A percentile compares a stretch with the other conserved stretches of the same genome.
Evolutionary conservation across 106 monocot species (phyloP).

Genomic region (Alisma plantagoaquatica): DNA sequence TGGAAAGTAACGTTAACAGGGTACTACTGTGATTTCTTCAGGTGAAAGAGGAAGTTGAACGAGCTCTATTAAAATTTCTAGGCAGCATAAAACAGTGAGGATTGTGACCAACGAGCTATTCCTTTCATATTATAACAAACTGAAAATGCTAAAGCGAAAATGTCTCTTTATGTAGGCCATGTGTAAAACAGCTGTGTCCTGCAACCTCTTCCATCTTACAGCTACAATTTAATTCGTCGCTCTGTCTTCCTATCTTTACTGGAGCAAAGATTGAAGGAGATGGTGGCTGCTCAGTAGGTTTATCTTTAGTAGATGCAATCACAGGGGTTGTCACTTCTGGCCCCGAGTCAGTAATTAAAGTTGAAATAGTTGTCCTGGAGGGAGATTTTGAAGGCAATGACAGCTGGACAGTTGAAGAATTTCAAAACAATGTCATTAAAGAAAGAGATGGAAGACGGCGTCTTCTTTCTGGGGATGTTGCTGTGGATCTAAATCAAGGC

Average conservation of each 20-base stretch:
- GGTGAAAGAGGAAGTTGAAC: constrained; percentile 99
- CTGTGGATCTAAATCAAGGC: constrained; percentile 53
- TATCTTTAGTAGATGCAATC: constrained; percentile 52
- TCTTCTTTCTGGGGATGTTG: constrained; percentile 61
- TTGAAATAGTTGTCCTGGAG: constrained; percentile 93
- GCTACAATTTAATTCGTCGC: constrained; percentile 55
- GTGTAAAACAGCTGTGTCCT: constrained; percentile 48
- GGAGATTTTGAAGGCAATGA: constrained; percentile 80
- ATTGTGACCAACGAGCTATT: neutral
- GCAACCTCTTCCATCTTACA: constrained; percentile 54
- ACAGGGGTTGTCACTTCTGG: constrained; percentile 38
- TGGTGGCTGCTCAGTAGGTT: constrained; percentile 28
- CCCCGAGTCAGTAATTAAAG: constrained; percentile 56
- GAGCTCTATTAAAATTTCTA: constrained; percentile 54
- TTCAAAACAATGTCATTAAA: constrained; percentile 75
- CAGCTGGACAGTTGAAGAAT: constrained; percentile 70
- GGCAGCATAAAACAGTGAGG: constrained; percentile 50
- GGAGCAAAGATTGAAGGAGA: constrained; percentile 79
- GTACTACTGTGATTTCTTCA: constrained; percentile 29
- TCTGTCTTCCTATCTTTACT: constrained; percentile 88
- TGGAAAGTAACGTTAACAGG: no score
- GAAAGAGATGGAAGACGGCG: constrained; percentile 86
- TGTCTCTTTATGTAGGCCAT: constrained; percentile 30
- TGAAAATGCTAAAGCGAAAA: neutral
- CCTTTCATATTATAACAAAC: neutral